Evolutionary conservation across 2,329 filamentous ascomycete genomes (phyloP).

Genomic region (Xenosphaeropsis pyriputrescens): DNA sequence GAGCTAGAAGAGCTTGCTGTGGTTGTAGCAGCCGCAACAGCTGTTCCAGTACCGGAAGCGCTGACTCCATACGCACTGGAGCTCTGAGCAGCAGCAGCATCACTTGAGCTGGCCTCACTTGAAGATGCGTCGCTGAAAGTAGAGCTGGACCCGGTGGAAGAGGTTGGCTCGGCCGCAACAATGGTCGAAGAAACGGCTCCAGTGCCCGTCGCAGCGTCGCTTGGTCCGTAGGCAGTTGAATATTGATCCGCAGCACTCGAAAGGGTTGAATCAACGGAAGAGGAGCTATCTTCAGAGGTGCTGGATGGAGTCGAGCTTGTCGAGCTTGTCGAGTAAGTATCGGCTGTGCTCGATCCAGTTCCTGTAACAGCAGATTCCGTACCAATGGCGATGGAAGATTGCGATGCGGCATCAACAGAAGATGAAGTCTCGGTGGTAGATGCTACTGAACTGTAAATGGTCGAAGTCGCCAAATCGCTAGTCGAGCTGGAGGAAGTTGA

Average conservation of each 20-base stretch:
- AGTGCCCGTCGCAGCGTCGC: too few species aligned
- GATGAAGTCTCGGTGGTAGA: constrained; percentile 2
- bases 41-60: too few species aligned
- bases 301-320: constrained; percentile 1
- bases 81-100: neutral
- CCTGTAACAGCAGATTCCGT: constrained; percentile 3
- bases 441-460: neutral
- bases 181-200: too few species aligned
- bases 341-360: constrained; percentile 1
- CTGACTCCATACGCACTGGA: neutral
- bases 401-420: constrained; percentile 2
- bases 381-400: constrained; percentile 2
- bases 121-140: neutral
- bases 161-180: too few species aligned
- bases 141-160: neutral
- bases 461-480: constrained; percentile 2
- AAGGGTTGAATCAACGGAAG: too few species aligned
- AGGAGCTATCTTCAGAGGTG: neutral
- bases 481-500: constrained; percentile 2
- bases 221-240: too few species aligned
- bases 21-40: too few species aligned
- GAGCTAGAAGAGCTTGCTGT: too few species aligned
- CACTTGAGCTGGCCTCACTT: too few species aligned
- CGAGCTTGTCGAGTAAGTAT: neutral
- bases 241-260: too few species aligned